These are phyloP conservation scores for Aureobasidium sp. DNA, from an alignment of 2,329 filamentous ascomycete species.

Conservation along the genomic window DNA sequence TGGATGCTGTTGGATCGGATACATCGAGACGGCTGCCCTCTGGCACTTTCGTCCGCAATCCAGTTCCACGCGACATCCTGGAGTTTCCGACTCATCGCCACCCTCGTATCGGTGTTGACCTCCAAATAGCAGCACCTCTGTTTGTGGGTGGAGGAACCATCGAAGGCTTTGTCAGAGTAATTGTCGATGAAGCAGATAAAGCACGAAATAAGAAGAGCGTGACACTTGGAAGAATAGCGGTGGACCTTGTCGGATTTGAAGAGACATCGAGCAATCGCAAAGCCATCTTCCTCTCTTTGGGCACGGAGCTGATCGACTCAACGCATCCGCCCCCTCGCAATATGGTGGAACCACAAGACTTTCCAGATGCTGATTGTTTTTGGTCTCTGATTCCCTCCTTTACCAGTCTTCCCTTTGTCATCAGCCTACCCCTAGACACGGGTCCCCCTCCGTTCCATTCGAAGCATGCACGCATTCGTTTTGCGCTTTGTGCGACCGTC, in stretches of 20 bases:
- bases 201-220: conserved; percentile 38
- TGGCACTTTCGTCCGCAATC: conserved; percentile 43
- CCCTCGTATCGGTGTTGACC: conserved; percentile 42
- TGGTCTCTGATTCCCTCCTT: conserved; percentile 45
- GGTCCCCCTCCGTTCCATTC: conserved; percentile 50
- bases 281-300: conserved; percentile 46
- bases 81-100: conserved; percentile 44
- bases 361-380: conserved; percentile 35
- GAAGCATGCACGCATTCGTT: conserved; percentile 46
- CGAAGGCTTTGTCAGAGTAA: conserved; percentile 45
- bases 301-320: conserved; percentile 45
- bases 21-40: conserved; percentile 38
- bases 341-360: conserved; percentile 41
- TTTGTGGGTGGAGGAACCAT: conserved; percentile 51
- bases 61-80: conserved; percentile 42
- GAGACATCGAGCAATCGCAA: conserved; percentile 41
- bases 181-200: conserved; percentile 42
- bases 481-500: conserved; percentile 43
- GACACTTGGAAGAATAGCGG: conserved; percentile 42
- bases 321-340: conserved; percentile 44
- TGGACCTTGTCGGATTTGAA: conserved; percentile 48
- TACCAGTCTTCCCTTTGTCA: conserved; percentile 44
- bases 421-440: conserved; percentile 48
- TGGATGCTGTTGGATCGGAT: conserved; percentile 39
- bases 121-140: conserved; percentile 45